Base-by-base conservation (phyloP, 2,329 filamentous ascomycete species). In the Colletotrichum kahawae region DNA sequence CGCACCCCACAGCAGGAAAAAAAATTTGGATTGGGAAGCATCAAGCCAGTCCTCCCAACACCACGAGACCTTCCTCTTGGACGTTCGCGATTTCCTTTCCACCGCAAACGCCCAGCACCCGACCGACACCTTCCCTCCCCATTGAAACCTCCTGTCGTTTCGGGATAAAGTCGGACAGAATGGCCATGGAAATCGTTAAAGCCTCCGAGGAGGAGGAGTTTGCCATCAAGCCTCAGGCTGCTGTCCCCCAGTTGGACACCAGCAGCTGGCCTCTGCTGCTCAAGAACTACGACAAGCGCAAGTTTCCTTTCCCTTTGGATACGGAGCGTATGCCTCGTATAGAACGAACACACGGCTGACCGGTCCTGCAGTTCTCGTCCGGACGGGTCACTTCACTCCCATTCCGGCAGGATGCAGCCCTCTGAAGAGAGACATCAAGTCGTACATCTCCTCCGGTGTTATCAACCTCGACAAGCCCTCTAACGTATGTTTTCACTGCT, bases 311-410 rank as follows among this genome's bases (percentile, higher is more conserved):
- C 33, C 43, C 54, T 57, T 71, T 67, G 70, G 65, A 69, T 67
- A 21, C 57, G 57, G 71, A 67, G n/a, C n/a, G 60, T 21, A 29
- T 8, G 29, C 43, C 68, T 65, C 43, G 64, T 38, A 34, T 33
- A 74, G 51, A 27, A 76, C 76, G 74, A 81, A 83, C 74, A 84
- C 51, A 31, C 60, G 70, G 66, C 70, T 76, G 70, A 76, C 68
- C n/a, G 63, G 51, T 38, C 62, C 67, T 79, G 75, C 82, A 96
- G 95, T 98, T 81, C 93, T 97, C 80, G 94, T 98, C 81, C 94
- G 96, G 83, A 98, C 96, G 79, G 95, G 95, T 78, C 96, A 99
- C 87, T 99, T 98, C 88, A 98, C 96, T 38, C 97, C 97, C 71
- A 98, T 98, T 81, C 95, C 96, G 79, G 93, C 95, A 84, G 97